Conservation (phyloP, 2,329 filamentous ascomycete species). For the Paramyrothecium sp. region DNA sequence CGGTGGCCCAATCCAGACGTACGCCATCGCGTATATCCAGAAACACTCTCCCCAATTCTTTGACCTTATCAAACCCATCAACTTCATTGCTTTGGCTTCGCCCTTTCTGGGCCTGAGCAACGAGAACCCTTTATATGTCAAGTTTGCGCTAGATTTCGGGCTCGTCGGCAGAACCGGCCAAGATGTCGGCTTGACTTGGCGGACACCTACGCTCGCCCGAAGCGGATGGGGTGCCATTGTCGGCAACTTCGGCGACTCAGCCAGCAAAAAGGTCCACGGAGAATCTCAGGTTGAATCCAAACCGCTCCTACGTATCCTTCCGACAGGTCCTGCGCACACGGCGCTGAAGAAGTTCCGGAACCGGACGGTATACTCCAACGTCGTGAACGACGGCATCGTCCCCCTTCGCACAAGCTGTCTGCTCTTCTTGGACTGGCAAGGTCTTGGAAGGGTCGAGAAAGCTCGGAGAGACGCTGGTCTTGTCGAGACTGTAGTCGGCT, state of each 20-base stretch:
- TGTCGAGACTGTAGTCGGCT: slow-evolving; percentile 88
- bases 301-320: slow-evolving; percentile 82
- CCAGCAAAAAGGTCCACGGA: slow-evolving; percentile 25
- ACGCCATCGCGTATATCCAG: slow-evolving; percentile 93
- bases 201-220: slow-evolving; percentile 78
- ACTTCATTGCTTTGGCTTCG: slow-evolving; percentile 85
- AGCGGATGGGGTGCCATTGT: slow-evolving; percentile 89
- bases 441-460: slow-evolving; percentile 89
- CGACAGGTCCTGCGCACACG: slow-evolving; percentile 85
- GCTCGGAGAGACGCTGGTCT: slow-evolving; percentile 87
- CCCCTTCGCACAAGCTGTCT: slow-evolving; percentile 92
- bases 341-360: slow-evolving; percentile 87
- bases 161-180: slow-evolving; percentile 94
- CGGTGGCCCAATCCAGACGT: slow-evolving; percentile 86
- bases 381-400: slow-evolving; percentile 97
- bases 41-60: slow-evolving; percentile 95
- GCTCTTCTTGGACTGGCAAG: slow-evolving; percentile 96
- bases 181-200: slow-evolving; percentile 92
- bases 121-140: slow-evolving; percentile 96
- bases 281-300: slow-evolving; percentile 72
- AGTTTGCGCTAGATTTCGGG: slow-evolving; percentile 94
- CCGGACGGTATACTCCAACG: slow-evolving; percentile 91
- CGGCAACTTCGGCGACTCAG: slow-evolving; percentile 64
- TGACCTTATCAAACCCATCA: slow-evolving; percentile 78
- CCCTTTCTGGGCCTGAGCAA: slow-evolving; percentile 92